Conservation (phyloP, 169 alveolate species). For the Plasmodium sp. region DNA sequence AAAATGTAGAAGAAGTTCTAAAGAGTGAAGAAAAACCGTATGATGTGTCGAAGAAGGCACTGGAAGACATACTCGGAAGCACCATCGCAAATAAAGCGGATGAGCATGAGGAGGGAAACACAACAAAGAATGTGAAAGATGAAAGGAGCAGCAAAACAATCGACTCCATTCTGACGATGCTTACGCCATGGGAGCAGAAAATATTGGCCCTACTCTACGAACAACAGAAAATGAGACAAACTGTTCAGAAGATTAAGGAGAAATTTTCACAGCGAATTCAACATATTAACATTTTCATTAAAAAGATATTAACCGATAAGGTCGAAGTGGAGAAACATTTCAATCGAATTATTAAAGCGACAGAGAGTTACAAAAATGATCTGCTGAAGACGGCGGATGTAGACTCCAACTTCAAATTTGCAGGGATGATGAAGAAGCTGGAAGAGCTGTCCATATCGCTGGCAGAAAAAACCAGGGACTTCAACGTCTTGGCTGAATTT, state of each 20-base stretch:
- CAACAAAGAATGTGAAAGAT: constrained; percentile 70
- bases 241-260: constrained; percentile 79
- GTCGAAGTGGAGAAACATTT: constrained; percentile 81
- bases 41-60: constrained; percentile 52
- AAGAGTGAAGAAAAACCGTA: constrained; percentile 56
- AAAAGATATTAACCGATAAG: constrained; percentile 81
- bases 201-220: constrained; percentile 84
- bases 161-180: constrained; percentile 78
- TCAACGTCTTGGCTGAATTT: constrained; percentile 79
- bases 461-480: constrained; percentile 79
- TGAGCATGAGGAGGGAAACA: constrained; percentile 15
- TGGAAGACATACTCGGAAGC: constrained; percentile 67
- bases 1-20: constrained; percentile 26
- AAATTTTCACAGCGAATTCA: constrained; percentile 76
- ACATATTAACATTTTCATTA: constrained; percentile 78
- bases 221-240: constrained; percentile 83
- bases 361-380: constrained; percentile 76
- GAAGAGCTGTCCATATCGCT: constrained; percentile 81
- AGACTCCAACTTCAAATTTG: constrained; percentile 82
- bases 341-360: constrained; percentile 79
- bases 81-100: constrained; percentile 25
- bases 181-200: constrained; percentile 86
- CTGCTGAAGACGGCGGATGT: constrained; percentile 75
- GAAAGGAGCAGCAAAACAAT: constrained; percentile 73
- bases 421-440: constrained; percentile 80